Evolutionary conservation across 257 asterid genomes (phyloP), one percentile per base, ranked within the genome.

Genomic region (Rehmannia glutinosa): DNA sequence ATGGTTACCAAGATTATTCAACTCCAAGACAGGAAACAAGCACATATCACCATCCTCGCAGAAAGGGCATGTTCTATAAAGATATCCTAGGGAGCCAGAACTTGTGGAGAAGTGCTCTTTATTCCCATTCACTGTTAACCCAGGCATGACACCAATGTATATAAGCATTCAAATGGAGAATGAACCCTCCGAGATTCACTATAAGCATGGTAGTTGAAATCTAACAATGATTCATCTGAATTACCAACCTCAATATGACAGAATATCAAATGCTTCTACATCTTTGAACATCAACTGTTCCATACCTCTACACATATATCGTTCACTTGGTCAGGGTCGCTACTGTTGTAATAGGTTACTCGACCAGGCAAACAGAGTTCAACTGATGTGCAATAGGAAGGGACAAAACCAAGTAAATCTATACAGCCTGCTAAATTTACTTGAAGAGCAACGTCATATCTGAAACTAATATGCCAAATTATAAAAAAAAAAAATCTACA

Each of bases 11-110:
- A 19, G 41, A 74, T 50, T 27, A 57, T 33, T 66, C 35, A 52
- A 38, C 69, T 54, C 59, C 42, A 43, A 35, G 61, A 46, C 46
- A 66, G 53, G 58, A 65, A 63, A 51, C 16, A 56, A 62, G 56
- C 57, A 73, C 21, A 60, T 17, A 35, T 65, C 55, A 32, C 39
- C 47, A 20, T 71, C 52, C 47, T 32, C 49, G 17, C 24, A 66
- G 53, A 42, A 52, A 69, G 24, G 41, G 12, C n/a, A 30, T 38
- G 69, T 47, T 45, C 5, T n/a, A 35, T 53, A 43, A 23, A n/a
- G 6, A 47, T 43, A 12, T 8, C 49, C 24, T 30, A 32, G 43
- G 35, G 38, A 15, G 32, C 51, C 33, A 28, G n/a, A 49, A 65
- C 35, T 42, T 41, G 39, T 20, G 30, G 15, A 32, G 50, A 39